Evolutionary conservation across 2,329 filamentous ascomycete genomes (phyloP), one percentile per base, ranked within the genome.

Genomic region (Aspergillus sp.): DNA sequence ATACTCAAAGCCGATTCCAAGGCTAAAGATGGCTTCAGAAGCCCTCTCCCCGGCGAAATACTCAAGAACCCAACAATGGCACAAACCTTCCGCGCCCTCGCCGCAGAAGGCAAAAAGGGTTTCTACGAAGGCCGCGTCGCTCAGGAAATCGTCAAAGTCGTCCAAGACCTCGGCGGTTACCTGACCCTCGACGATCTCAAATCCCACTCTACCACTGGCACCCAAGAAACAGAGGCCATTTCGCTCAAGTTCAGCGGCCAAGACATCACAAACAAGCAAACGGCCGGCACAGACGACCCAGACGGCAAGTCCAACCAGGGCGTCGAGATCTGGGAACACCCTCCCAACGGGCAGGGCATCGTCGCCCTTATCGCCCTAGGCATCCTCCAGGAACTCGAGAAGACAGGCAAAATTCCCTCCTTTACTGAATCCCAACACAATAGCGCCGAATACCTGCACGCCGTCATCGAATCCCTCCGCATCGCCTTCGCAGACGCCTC

Each of bases 281-380:
- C 71, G 8, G 62, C 75, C 40, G 77, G 77, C 52, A 76, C 79
- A 8, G 73, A 80, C 39, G 77, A 77, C 52, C 76, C 79, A 11
- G 73, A 80, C 39, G 77, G 76, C 35, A 69, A 74, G 39, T 57
- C 69, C 8, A 70, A 75, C 61, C 71, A 78, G 68, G 79, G 74
- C 9, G 83, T 97, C 43, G 87, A 96, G 69, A 79, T 99, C 0
- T 98, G 93, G 93, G 95, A 99, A 70, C 93, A 98, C 71, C 93
- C 93, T 37, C 95, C 95, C 8, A 98, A 98, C 68, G 93, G 95
- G 0, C 95, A 98, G 75, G 95, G 95, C 2, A 93, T 98, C 63
- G 90, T 98, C 2, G 95, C 95, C 0, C 79, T 98, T 33, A 96
- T 98, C 88, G 90, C 95, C 0, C 80, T 99, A 0, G 95, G 95